Base-by-base conservation (phyloP, 306 rosid species). In the Cercis canadensis region DNA sequence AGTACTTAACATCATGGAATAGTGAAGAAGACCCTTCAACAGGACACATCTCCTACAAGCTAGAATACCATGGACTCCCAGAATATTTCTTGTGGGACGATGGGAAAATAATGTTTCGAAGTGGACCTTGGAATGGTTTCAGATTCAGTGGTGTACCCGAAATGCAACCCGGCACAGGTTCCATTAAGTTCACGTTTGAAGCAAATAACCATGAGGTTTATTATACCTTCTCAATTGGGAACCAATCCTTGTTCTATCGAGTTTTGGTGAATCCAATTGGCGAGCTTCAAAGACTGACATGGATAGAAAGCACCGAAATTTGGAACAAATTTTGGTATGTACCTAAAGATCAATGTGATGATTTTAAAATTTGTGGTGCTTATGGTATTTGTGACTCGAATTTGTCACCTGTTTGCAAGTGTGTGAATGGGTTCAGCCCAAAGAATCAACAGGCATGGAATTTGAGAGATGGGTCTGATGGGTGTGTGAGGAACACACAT, bases 91-190 rank as follows among this genome's bases (percentile, higher is more conserved):
- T 89, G 21, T 0, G 62, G 29, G 6, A 60, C 3, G 69, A 73
- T 14, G 31, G 67, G 7, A 7, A 0, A 0, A 44, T 1, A 16
- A 4, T 0, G 0, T 85, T 82, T 31, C 73, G 96, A 52, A 89
- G 93, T 51, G 97, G 97, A 7, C 90, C 93, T 3, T 92, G 97
- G 97, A 92, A 92, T 31, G 96, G 97, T 1, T 33, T 8, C 72
- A 74, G 92, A 34, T 89, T 89, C 69, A 85, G 93, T 4, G 96
- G 97, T 2, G 10, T 89, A 0, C 97, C 97, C 0, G 96, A 92
- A 74, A 92, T 92, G 96, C 41, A 79, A 46, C 79, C 80, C 1
- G 17, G 51, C 8, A 54, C 63, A 10, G 33, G 63, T 12, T 77
- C 87, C 1, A 67, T 92, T 0, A 41, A 70, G 0, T 89, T 89